Evolutionary conservation across 148 eudicot genomes (phyloP).

Genomic region (Fagopyrum esculentum): DNA sequence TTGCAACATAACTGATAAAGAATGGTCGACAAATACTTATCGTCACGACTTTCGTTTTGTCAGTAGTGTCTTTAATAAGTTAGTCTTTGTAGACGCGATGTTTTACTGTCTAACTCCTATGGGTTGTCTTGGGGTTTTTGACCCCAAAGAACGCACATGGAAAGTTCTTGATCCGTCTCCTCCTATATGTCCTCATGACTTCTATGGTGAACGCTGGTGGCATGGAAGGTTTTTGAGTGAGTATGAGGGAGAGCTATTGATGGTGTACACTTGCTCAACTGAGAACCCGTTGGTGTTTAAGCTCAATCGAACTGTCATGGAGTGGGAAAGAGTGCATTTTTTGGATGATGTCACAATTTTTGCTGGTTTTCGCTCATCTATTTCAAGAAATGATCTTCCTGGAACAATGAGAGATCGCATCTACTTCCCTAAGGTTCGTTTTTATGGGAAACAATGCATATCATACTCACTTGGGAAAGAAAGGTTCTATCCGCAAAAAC

Average conservation of each 20-base stretch:
- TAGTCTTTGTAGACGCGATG: conserved; percentile 51
- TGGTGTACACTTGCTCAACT: conserved; percentile 56
- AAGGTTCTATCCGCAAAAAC: conserved; percentile 71
- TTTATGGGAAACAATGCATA: conserved; percentile 60
- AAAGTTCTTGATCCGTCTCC: conserved; percentile 61
- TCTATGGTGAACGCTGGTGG: conserved; percentile 68
- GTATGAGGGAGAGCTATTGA: conserved; percentile 53
- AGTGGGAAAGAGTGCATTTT: conserved; percentile 53
- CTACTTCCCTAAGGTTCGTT: conserved; percentile 71
- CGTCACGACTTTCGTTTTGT: conserved; percentile 70
- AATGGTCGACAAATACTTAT: conserved; percentile 61
- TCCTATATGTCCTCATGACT: conserved; percentile 61
- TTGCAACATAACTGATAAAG: conserved; percentile 50
- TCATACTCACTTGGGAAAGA: conserved; percentile 54
- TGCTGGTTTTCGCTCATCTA: conserved; percentile 62
- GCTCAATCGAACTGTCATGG: conserved; percentile 42
- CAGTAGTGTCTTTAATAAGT: conserved; percentile 76
- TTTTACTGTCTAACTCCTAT: conserved; percentile 73
- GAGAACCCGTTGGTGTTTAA: conserved; percentile 64
- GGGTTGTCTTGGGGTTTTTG: conserved; percentile 75
- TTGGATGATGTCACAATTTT: conserved; percentile 61
- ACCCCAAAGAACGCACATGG: conserved; percentile 57
- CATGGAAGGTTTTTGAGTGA: conserved; percentile 71
- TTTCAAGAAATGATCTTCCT: conserved; percentile 64
- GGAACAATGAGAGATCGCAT: conserved; percentile 67